A percentile compares a stretch with the other conserved stretches of the same genome.
phyloP scores from a whole-genome alignment of 129 eudicot species.

The Pseudognaphalium luteoalbum region DNA sequence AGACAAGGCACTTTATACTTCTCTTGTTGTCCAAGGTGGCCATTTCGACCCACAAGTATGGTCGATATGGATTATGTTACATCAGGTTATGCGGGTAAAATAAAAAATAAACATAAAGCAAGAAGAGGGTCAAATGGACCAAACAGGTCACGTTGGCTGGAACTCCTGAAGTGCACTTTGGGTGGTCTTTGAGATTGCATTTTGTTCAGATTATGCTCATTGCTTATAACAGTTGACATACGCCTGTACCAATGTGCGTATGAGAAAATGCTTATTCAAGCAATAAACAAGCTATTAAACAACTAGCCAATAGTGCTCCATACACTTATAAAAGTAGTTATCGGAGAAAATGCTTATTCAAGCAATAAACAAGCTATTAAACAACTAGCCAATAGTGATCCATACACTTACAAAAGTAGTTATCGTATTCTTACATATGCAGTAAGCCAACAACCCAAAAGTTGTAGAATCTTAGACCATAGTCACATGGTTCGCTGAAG shows the following conservation, averaged over 20 bases:
- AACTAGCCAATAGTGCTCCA: too few species aligned
- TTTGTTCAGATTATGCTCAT: background rate
- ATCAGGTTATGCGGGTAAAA: background rate
- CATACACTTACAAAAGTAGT: background rate
- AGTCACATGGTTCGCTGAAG: too few species aligned
- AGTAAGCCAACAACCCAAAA: background rate
- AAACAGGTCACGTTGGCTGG: background rate
- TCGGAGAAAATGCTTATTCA: background rate
- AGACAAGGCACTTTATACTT: constrained; percentile 17
- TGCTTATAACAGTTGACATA: background rate
- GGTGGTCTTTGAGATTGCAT: background rate
- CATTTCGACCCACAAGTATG: background rate
- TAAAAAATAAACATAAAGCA: background rate
- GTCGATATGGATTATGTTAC: background rate
- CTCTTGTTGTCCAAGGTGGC: background rate
- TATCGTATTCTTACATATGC: background rate
- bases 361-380: background rate
- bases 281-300: background rate
- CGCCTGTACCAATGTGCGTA: background rate
- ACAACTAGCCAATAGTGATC: background rate
- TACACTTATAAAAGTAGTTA: too few species aligned
- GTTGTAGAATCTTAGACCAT: background rate
- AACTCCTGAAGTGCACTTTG: background rate
- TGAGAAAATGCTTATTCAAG: background rate
- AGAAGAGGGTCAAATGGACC: background rate